Evolutionary conservation across 306 rosid species (phyloP), one percentile per base, ranked within the genome.

Genomic region (Prinsepia uniflora): DNA sequence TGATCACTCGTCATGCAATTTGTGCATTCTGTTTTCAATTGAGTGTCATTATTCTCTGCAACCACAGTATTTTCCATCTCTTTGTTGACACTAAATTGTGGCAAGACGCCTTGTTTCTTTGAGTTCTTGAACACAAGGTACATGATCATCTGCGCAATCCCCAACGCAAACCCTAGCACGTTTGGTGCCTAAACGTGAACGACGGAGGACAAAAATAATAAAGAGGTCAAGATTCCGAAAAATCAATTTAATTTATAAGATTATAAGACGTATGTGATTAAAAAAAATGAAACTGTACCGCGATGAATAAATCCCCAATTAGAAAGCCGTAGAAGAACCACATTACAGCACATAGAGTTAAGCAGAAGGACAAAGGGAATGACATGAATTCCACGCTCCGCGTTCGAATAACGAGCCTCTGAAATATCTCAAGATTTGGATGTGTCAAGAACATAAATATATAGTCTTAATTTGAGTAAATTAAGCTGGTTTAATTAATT

Each of bases 291-390:
- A 18, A 40, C 13, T 10, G 11, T 76, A 84, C 88, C 65, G 84
- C 86, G 0, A 84, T 50, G 45, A 81, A 81, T 19, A 60, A 42
- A 65, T 84, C 88, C 7, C 42, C 63, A n/a, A 75, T 36, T 30
- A 84, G 47, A 34, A 84, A 13, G 39, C 88, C 86, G 34, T 84
- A 84, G 63, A 41, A 77, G 71, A 78, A 77, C 87, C 87, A 84
- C 65, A 74, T 68, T 6, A 78, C 67, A 43, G 84, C 82, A 53
- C 68, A 55, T 0, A 74, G 19, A 13, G 87, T 80, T 52, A 84
- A 62, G 79, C 72, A 84, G 34, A 84, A 56, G 13, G 87, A 84
- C 5, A 84, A 57, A 3, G 81, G 56, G 49, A 84, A 68, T 0
- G 87, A 84, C 87, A 84, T 70, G 76, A 39, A 84, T 44, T 77